A percentile compares a stretch with the other conserved stretches of the same genome.
These are phyloP conservation scores for Xylariomycetidae sp. DNA, from an alignment of 2,329 filamentous ascomycete species.

Conservation along the genomic window DNA sequence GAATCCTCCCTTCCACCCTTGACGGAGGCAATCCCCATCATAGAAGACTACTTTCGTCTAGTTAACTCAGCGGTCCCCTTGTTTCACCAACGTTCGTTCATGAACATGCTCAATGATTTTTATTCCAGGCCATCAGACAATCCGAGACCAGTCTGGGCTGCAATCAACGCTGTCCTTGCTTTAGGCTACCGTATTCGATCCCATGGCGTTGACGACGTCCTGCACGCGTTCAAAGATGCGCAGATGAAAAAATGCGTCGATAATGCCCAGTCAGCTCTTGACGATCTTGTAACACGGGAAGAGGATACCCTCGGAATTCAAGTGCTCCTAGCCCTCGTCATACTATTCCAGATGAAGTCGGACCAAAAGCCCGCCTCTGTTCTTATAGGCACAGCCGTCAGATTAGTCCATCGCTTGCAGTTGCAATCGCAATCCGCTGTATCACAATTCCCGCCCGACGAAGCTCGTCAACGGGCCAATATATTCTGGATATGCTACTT, in stretches of 20 bases:
- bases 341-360: constrained; percentile 32
- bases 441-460: constrained; percentile 20
- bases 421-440: constrained; percentile 28
- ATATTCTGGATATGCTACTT: constrained; percentile 39
- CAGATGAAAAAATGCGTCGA: constrained; percentile 27
- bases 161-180: constrained; percentile 35
- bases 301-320: constrained; percentile 35
- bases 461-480: constrained; percentile 30
- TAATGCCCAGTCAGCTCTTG: constrained; percentile 33
- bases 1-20: constrained; percentile 23
- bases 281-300: constrained; percentile 33
- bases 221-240: constrained; percentile 10
- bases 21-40: constrained; percentile 28
- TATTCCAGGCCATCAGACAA: constrained; percentile 23
- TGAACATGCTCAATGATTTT: constrained; percentile 30
- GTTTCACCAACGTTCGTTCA: constrained; percentile 32
- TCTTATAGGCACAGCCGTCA: constrained; percentile 34
- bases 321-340: constrained; percentile 33
- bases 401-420: constrained; percentile 31
- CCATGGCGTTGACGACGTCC: constrained; percentile 11
- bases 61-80: constrained; percentile 34
- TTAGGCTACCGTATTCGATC: constrained; percentile 28
- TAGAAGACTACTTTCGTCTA: constrained; percentile 33
- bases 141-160: constrained; percentile 29
- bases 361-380: constrained; percentile 33